phyloP scores from a whole-genome alignment of 352 stramenopile genomes.

The Pythium brassicae region DNA sequence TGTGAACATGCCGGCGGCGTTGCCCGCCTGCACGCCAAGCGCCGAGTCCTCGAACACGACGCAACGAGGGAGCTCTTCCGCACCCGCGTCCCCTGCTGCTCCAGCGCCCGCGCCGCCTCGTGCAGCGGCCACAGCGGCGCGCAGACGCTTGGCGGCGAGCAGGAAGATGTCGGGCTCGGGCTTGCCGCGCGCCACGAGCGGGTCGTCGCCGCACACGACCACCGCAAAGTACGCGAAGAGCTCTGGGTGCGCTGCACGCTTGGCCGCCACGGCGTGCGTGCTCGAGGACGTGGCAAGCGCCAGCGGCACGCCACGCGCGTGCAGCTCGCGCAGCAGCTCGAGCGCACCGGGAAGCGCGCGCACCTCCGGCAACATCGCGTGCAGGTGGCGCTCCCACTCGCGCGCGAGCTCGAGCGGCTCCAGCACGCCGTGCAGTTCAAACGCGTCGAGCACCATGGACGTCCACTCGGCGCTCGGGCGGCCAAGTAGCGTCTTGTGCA shows the following conservation, averaged over 20 bases:
- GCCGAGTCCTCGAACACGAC: constrained; percentile 80
- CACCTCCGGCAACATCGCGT: constrained; percentile 46
- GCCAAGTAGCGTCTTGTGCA: constrained; percentile 76
- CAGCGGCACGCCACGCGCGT: constrained; percentile 49
- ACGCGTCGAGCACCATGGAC: constrained; percentile 56
- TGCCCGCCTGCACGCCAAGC: constrained; percentile 56
- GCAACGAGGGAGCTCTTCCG: constrained; percentile 28
- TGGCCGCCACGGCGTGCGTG: constrained; percentile 52
- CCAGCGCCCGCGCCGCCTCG: no score
- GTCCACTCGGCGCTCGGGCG: constrained; percentile 68
- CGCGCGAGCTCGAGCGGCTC: constrained; percentile 49
- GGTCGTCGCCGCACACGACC: constrained; percentile 76
- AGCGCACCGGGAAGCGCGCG: constrained; percentile 50
- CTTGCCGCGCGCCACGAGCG: constrained; percentile 61
- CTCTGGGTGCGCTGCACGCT: constrained; percentile 58
- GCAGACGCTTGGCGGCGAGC: constrained; percentile 49
- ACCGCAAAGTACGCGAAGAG: constrained; percentile 75
- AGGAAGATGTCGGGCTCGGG: constrained; percentile 82
- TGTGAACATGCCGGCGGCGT: constrained; percentile 60
- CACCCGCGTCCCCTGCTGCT: constrained; percentile 7
- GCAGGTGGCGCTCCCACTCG: constrained; percentile 61
- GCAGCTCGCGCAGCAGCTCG: constrained; percentile 39
- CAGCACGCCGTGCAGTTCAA: constrained; percentile 34
- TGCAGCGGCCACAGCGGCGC: constrained; percentile 14
- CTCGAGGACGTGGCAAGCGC: constrained; percentile 75